phyloP scores from a whole-genome alignment of 2,329 filamentous ascomycete genomes.

The Cordyceps cateniannulata region DNA sequence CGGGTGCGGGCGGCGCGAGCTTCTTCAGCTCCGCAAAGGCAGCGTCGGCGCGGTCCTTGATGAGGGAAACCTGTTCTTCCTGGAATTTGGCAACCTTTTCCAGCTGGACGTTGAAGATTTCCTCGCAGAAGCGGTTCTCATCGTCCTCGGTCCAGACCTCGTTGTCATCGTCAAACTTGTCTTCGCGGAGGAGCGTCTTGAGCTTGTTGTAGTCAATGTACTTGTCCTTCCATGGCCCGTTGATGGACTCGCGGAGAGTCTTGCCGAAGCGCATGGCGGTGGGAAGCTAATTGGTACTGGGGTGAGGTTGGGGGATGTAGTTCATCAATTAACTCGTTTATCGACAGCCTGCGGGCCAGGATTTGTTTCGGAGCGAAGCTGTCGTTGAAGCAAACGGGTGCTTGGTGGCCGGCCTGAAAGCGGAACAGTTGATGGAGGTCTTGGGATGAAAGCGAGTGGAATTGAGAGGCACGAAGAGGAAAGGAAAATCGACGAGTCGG shows the following conservation, averaged over 20 bases:
- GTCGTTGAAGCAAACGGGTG: background rate
- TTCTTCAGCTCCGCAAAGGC: conserved; percentile 70
- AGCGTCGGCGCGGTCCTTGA: conserved; percentile 48
- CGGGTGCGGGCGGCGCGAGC: conserved; percentile 49
- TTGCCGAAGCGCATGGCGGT: conserved; percentile 82
- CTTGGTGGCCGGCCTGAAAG: background rate
- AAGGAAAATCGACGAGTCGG: background rate
- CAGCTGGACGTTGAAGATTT: conserved; percentile 88
- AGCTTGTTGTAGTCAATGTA: conserved; percentile 96
- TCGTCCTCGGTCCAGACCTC: conserved; percentile 86
- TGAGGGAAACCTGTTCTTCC: conserved; percentile 59
- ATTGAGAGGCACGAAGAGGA: background rate
- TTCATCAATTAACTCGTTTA: background rate
- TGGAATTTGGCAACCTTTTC: conserved; percentile 94
- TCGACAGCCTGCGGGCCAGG: background rate
- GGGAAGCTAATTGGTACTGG: background rate
- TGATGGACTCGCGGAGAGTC: conserved; percentile 73
- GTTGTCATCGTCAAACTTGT: conserved; percentile 55
- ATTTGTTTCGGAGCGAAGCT: background rate
- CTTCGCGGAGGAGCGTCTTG: conserved; percentile 80
- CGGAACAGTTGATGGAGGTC: background rate
- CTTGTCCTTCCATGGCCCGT: conserved; percentile 82
- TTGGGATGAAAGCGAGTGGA: too few species aligned
- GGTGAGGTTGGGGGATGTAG: background rate
- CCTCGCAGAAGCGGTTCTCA: conserved; percentile 88